Evolutionary conservation across 768 basidiomycete genomes (phyloP).

Genomic region (Lentinula detonsa): DNA sequence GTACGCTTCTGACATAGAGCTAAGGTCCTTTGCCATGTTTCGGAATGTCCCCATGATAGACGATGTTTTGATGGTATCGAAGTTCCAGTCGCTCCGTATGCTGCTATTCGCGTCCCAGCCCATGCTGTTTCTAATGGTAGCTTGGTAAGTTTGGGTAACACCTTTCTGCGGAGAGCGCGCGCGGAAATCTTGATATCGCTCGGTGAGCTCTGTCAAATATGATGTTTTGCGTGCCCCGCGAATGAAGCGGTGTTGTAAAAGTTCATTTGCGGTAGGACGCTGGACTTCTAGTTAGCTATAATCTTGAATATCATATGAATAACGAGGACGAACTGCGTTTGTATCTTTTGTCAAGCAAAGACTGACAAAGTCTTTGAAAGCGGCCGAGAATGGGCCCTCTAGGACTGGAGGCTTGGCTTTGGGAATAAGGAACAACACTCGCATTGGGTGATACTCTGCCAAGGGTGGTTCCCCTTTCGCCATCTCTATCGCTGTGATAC

Average conservation of each 20-base stretch:
- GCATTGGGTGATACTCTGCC: slow-evolving; percentile 98
- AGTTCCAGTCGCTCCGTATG: slow-evolving; percentile 92
- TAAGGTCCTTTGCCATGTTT: slow-evolving; percentile 64
- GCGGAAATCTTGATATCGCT: slow-evolving; percentile 78
- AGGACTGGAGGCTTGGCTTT: slow-evolving; percentile 91
- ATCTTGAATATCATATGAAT: neutral
- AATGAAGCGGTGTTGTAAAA: slow-evolving; percentile 93
- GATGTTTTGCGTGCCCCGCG: slow-evolving; percentile 76
- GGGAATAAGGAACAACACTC: slow-evolving; percentile 95
- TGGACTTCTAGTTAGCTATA: slow-evolving; percentile 22
- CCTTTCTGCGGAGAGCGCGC: slow-evolving; percentile 54
- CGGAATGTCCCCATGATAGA: slow-evolving; percentile 75
- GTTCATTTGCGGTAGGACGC: slow-evolving; percentile 88
- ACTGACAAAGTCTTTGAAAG: slow-evolving; percentile 91
- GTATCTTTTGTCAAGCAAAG: slow-evolving; percentile 94
- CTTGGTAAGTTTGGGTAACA: slow-evolving; percentile 42
- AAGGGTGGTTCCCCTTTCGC: slow-evolving; percentile 96
- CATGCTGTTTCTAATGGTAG: slow-evolving; percentile 49
- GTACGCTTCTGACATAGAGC: slow-evolving; percentile 37
- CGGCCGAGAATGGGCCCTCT: slow-evolving; percentile 76
- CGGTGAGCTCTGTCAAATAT: slow-evolving; percentile 81
- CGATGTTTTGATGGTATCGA: slow-evolving; percentile 75
- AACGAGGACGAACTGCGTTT: slow-evolving; percentile 44
- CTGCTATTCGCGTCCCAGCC: slow-evolving; percentile 72
- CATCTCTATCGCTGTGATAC: slow-evolving; percentile 98